These are phyloP conservation scores for Inonotus obliquus DNA, from an alignment of 1,284 basidiomycete genomes.

Conservation along the genomic window DNA sequence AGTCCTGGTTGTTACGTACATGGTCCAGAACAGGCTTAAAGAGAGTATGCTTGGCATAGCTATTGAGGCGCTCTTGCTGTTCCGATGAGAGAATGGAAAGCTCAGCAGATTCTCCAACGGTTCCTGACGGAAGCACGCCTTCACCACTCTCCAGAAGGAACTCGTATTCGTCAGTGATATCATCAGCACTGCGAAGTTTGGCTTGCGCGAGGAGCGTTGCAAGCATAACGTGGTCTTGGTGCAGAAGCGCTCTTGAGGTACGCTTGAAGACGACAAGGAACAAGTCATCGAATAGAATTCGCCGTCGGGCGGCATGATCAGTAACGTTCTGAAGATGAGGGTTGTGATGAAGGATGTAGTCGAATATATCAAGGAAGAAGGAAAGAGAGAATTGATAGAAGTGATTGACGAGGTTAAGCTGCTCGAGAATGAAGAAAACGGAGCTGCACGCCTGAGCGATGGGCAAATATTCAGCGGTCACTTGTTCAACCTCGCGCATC, in stretches of 20 bases:
- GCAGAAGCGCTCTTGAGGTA: slow-evolving; percentile 87
- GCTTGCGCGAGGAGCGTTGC: slow-evolving; percentile 90
- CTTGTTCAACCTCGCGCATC: slow-evolving; percentile 95
- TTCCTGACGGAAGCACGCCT: slow-evolving; percentile 33
- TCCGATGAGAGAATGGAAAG: slow-evolving; percentile 53
- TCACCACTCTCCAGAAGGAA: slow-evolving; percentile 88
- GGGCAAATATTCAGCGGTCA: slow-evolving; percentile 92
- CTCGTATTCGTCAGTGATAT: slow-evolving; percentile 82
- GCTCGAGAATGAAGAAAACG: slow-evolving; percentile 96
- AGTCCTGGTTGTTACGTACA: slow-evolving; percentile 56
- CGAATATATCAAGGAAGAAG: slow-evolving; percentile 99
- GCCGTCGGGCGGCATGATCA: slow-evolving; percentile 72
- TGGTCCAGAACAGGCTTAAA: slow-evolving; percentile 78
- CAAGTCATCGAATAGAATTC: slow-evolving; percentile 85
- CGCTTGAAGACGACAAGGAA: slow-evolving; percentile 89
- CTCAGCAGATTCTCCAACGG: slow-evolving; percentile 34
- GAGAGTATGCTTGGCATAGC: slow-evolving; percentile 61
- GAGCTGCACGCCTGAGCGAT: slow-evolving; percentile 96
- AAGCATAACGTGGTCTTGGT: slow-evolving; percentile 90
- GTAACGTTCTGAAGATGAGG: slow-evolving; percentile 79
- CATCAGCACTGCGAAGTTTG: slow-evolving; percentile 76
- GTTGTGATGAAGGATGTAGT: slow-evolving; percentile 89
- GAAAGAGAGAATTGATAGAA: slow-evolving; percentile 98
- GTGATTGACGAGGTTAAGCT: slow-evolving; percentile 91
- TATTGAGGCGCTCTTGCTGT: slow-evolving; percentile 64